Percentiles rank a stretch among this genome's conserved stretches.
Conservation (phyloP, 768 basidiomycete genomes). For the Coprinellus micaceus region DNA sequence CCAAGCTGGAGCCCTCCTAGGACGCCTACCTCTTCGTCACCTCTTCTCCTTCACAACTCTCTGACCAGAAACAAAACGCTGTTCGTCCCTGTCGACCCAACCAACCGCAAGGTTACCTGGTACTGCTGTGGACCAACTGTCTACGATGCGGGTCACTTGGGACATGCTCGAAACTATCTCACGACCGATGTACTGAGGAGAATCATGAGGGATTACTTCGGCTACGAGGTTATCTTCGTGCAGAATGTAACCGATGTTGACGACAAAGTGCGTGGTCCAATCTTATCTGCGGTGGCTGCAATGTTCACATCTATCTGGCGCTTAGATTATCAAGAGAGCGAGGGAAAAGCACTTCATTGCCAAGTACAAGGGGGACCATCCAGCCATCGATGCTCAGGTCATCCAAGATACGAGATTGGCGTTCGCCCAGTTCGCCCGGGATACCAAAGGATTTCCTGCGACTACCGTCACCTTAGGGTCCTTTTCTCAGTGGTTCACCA, state of each 20-base stretch:
- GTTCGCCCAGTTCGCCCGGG: conserved; percentile 5
- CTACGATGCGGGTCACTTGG: conserved; percentile 98
- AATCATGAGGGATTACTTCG: conserved; percentile 93
- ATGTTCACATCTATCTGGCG: conserved; percentile 13
- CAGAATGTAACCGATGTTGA: conserved; percentile 99
- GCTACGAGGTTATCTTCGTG: conserved; percentile 96
- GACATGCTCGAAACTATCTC: conserved; percentile 97
- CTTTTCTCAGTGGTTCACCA: conserved; percentile 2
- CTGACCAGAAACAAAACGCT: conserved; percentile 87
- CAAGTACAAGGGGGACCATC: conserved; percentile 34
- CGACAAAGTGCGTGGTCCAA: conserved; percentile 78
- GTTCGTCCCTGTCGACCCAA: conserved; percentile 58
- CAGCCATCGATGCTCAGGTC: conserved; percentile 6
- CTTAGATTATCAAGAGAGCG: conserved; percentile 88
- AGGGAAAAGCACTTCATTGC: conserved; percentile 75
- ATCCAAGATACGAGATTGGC: conserved; percentile 1
- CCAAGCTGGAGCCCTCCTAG: conserved; percentile 8
- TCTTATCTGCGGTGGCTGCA: background rate
- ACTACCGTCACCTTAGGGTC: conserved; percentile 6
- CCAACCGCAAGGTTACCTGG: conserved; percentile 83
- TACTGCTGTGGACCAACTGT: conserved; percentile 99
- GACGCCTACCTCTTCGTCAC: conserved; percentile 2
- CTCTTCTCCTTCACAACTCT: conserved; percentile 72
- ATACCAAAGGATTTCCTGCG: conserved; percentile 10
- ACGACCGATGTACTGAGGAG: conserved; percentile 89